phyloP scores from a whole-genome alignment of 192 early-diverging fungal genomes.

The Gigaspora rosea region DNA sequence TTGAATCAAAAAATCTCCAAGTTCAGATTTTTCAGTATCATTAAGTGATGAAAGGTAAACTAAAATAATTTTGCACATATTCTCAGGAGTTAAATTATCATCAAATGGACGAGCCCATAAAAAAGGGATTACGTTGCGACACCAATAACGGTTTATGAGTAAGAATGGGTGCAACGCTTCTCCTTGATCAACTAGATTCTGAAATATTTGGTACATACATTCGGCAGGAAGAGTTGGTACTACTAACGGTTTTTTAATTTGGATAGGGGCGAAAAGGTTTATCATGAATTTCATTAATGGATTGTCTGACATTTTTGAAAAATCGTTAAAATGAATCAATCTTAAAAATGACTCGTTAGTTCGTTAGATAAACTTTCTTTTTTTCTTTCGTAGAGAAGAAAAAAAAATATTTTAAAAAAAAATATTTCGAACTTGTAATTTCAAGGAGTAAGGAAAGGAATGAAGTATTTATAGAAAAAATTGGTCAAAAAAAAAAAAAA shows the following conservation, averaged over 20 bases:
- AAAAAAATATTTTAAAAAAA: too few species aligned
- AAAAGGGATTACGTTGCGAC: neutral
- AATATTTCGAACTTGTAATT: too few species aligned
- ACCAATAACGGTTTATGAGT: neutral
- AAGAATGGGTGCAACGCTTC: neutral
- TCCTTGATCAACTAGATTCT: neutral
- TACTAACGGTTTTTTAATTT: neutral
- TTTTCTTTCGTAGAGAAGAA: too few species aligned
- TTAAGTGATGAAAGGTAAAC: neutral
- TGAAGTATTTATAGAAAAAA: too few species aligned
- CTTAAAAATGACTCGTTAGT: too few species aligned
- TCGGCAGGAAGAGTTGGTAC: neutral
- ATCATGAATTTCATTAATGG: neutral
- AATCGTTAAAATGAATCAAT: too few species aligned
- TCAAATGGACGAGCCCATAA: neutral
- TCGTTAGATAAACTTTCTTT: too few species aligned
- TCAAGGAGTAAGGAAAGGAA: too few species aligned
- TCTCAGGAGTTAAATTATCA: neutral
- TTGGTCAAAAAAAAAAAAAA: too few species aligned
- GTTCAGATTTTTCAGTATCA: neutral
- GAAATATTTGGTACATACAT: constrained; percentile 1
- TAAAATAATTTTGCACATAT: neutral
- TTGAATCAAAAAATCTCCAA: neutral
- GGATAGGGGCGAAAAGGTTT: neutral
- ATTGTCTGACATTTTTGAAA: neutral